These are phyloP conservation scores for Boletellus sp. DNA, from an alignment of 768 basidiomycete genomes.

Conservation along the genomic window DNA sequence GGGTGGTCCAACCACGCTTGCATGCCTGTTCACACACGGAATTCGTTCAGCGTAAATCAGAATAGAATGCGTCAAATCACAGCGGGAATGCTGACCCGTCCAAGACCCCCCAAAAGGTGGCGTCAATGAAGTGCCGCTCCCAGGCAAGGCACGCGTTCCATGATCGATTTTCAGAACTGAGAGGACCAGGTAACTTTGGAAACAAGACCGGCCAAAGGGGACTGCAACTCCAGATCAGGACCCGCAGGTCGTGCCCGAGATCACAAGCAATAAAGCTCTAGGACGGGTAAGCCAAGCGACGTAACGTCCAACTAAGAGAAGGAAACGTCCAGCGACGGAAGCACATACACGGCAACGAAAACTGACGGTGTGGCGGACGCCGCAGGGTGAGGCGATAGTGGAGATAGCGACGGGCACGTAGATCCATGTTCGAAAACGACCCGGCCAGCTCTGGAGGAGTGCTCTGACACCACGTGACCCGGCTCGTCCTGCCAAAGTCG, in stretches of 20 bases:
- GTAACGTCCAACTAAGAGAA: constrained; percentile 23
- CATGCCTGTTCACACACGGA: constrained; percentile 16
- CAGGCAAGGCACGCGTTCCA: constrained; percentile 27
- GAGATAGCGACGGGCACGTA: too few species aligned
- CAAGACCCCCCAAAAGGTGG: constrained; percentile 8
- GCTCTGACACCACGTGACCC: constrained; percentile 11
- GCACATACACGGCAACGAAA: constrained; percentile 20
- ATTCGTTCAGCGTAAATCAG: constrained; percentile 23
- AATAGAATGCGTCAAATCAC: constrained; percentile 26
- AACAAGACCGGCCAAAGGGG: constrained; percentile 16
- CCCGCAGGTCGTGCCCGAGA: constrained; percentile 15
- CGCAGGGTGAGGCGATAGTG: constrained; percentile 16
- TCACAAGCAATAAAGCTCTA: constrained; percentile 18
- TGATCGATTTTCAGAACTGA: constrained; percentile 25
- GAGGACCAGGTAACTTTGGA: constrained; percentile 22
- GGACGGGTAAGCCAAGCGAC: not conserved
- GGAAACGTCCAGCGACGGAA: constrained; percentile 21
- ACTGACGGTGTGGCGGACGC: constrained; percentile 21
- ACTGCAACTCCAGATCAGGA: constrained; percentile 25
- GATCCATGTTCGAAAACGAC: constrained; percentile 14
- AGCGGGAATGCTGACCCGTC: constrained; percentile 23
- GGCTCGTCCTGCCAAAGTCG: too few species aligned
- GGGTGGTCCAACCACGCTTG: constrained; percentile 4
- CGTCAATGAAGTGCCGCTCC: constrained; percentile 13
- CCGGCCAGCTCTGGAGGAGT: constrained; percentile 1